Percentiles rank a stretch among this genome's conserved stretches.
phyloP scores from a whole-genome alignment of 2,329 filamentous ascomycete species.

The Metarhizium sp. region DNA sequence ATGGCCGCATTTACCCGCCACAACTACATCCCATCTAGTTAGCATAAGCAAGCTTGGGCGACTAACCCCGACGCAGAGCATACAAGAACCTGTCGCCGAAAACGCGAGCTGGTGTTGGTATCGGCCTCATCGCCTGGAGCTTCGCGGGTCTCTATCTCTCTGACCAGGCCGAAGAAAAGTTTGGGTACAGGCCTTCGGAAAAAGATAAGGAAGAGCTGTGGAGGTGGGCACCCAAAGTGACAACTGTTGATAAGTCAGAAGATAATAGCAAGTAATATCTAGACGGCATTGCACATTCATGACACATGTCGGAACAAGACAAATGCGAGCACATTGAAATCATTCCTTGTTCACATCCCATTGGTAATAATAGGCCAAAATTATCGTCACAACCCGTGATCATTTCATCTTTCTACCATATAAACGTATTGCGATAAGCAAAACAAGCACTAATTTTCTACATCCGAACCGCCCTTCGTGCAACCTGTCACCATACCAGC shows the following conservation, averaged over 20 bases:
- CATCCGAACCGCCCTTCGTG: conserved; percentile 8
- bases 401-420: conserved; percentile 4
- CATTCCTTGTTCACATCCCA: not conserved
- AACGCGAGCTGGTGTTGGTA: conserved; percentile 62
- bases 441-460: conserved; percentile 4
- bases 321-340: too few species aligned
- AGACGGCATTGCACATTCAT: too few species aligned
- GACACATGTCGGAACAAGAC: too few species aligned
- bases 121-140: conserved; percentile 70
- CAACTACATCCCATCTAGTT: too few species aligned
- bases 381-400: not conserved
- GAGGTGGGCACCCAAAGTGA: conserved; percentile 52
- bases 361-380: not conserved
- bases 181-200: conserved; percentile 64
- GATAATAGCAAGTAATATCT: conserved; percentile 1
- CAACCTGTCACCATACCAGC: conserved; percentile 3
- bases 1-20: not conserved
- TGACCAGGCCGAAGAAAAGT: conserved; percentile 61
- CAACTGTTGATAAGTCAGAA: conserved; percentile 38
- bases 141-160: conserved; percentile 62
- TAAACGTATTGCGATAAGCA: conserved; percentile 3
- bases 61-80: conserved; percentile 31
- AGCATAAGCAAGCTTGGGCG: not conserved
- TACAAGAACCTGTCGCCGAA: conserved; percentile 65
- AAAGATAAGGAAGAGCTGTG: conserved; percentile 62